These are phyloP conservation scores for Helminthosporium solani DNA, from an alignment of 2,329 filamentous ascomycete genomes.

Conservation along the genomic window DNA sequence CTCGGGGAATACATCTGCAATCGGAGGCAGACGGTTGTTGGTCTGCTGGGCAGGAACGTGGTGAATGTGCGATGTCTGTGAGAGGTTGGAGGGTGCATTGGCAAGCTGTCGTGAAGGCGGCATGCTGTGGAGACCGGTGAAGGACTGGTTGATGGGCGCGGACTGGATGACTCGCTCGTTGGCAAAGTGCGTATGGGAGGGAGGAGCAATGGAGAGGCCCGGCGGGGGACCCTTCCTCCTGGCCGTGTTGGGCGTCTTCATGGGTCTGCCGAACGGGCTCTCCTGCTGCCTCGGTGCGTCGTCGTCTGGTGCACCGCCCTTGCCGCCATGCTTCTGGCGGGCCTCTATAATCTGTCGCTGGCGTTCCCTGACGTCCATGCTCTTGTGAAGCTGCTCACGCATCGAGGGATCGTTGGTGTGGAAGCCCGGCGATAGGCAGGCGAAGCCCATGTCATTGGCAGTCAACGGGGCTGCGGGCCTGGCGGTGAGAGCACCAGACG, in stretches of 20 bases:
- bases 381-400: conserved; percentile 92
- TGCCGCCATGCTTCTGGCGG: conserved; percentile 73
- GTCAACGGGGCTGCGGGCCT: conserved; percentile 73
- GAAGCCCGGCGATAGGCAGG: conserved; percentile 93
- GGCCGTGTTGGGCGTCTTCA: conserved; percentile 71
- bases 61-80: conserved; percentile 85
- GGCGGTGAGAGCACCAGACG: conserved; percentile 54
- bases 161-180: conserved; percentile 96
- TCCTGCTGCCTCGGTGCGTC: conserved; percentile 33
- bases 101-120: conserved; percentile 74
- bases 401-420: conserved; percentile 95
- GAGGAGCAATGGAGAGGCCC: conserved; percentile 90
- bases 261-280: conserved; percentile 46
- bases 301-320: conserved; percentile 44
- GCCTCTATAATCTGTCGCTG: conserved; percentile 94
- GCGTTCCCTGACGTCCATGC: conserved; percentile 88
- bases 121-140: conserved; percentile 74
- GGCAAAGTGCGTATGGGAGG: conserved; percentile 87
- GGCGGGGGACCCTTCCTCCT: conserved; percentile 78
- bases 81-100: conserved; percentile 79
- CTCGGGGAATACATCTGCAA: conserved; percentile 91
- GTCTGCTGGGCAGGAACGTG: conserved; percentile 87
- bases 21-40: conserved; percentile 86
- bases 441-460: conserved; percentile 86
- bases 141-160: conserved; percentile 89